Percentiles rank a stretch among this genome's conserved stretches.
phyloP scores from a whole-genome alignment of 2,329 filamentous ascomycete species.

The Neoascochyta sp. region DNA sequence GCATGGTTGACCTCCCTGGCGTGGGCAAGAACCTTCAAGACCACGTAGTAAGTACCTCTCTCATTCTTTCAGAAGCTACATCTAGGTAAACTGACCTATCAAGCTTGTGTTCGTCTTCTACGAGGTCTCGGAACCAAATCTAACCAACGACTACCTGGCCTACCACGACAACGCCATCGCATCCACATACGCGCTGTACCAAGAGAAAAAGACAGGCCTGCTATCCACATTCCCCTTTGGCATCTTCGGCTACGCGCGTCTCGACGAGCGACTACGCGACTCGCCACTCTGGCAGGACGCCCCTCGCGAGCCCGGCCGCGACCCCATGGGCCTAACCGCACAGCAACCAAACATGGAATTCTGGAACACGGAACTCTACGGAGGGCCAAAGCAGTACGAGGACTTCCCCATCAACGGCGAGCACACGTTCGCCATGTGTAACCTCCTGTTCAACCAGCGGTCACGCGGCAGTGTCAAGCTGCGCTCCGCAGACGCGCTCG shows the following conservation, averaged over 20 bases:
- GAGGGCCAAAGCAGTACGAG: conserved; percentile 56
- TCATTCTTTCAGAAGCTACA: conserved; percentile 43
- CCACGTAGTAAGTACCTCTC: conserved; percentile 53
- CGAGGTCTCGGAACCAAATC: conserved; percentile 54
- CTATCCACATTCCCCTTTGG: conserved; percentile 62
- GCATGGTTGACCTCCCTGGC: conserved; percentile 55
- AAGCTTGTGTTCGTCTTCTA: conserved; percentile 56
- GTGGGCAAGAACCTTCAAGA: conserved; percentile 64
- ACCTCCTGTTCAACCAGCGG: conserved; percentile 56
- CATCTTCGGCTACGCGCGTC: conserved; percentile 58
- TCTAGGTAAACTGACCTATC: conserved; percentile 40
- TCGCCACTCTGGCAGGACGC: conserved; percentile 55
- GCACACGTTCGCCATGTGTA: conserved; percentile 57
- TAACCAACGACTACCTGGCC: conserved; percentile 54
- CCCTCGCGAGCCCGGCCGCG: conserved; percentile 44
- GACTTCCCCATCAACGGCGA: conserved; percentile 53
- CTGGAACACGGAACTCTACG: conserved; percentile 61
- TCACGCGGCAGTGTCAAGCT: conserved; percentile 56
- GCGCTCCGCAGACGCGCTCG: conserved; percentile 46
- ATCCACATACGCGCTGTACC: conserved; percentile 54
- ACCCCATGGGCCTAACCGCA: conserved; percentile 59
- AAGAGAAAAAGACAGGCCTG: conserved; percentile 56
- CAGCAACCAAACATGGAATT: conserved; percentile 60
- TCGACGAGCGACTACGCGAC: conserved; percentile 57
- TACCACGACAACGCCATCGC: conserved; percentile 53